phyloP scores from a whole-genome alignment of 2,329 filamentous ascomycete species.

The Fusarium piperis region DNA sequence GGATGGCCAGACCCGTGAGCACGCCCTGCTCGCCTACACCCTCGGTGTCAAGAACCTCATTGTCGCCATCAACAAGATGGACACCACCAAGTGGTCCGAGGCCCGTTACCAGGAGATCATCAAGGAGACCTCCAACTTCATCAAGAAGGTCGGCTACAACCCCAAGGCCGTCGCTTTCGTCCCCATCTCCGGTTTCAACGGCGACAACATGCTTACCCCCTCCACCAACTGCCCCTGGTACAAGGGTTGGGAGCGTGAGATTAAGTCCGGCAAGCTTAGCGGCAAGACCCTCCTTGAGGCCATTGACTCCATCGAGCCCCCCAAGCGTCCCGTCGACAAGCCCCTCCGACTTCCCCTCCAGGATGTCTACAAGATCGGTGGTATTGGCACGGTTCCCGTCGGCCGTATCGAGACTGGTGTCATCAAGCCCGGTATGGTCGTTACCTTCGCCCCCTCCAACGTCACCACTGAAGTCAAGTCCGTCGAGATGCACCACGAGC shows the following conservation, averaged over 20 bases:
- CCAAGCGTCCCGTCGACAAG: conserved; percentile 96
- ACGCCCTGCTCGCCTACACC: conserved; percentile 99
- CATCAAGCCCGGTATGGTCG: conserved; percentile 92
- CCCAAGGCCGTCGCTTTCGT: conserved; percentile 98
- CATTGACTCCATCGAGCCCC: conserved; percentile 95
- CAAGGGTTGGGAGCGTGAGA: conserved; percentile 99
- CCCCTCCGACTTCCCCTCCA: conserved; percentile 99
- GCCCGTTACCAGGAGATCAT: conserved; percentile 97
- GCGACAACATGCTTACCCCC: conserved; percentile 97
- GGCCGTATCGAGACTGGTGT: conserved; percentile 99
- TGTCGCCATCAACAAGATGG: conserved; percentile 99
- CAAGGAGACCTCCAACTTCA: conserved; percentile 99
- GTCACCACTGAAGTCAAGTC: conserved; percentile 99
- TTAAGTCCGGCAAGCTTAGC: conserved; percentile 82
- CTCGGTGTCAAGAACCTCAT: conserved; percentile 99
- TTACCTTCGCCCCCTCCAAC: conserved; percentile 98
- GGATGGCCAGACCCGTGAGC: conserved; percentile 99
- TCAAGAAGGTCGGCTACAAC: conserved; percentile 99
- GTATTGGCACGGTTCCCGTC: conserved; percentile 99
- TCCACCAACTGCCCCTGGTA: conserved; percentile 99
- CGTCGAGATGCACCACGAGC: conserved; percentile 99
- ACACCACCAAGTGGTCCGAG: conserved; percentile 99
- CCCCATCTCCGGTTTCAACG: conserved; percentile 99
- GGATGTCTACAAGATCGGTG: conserved; percentile 99
- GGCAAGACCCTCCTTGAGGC: conserved; percentile 99